Conservation (phyloP, 345 rosid genomes). For the Aurinia saxatilis region DNA sequence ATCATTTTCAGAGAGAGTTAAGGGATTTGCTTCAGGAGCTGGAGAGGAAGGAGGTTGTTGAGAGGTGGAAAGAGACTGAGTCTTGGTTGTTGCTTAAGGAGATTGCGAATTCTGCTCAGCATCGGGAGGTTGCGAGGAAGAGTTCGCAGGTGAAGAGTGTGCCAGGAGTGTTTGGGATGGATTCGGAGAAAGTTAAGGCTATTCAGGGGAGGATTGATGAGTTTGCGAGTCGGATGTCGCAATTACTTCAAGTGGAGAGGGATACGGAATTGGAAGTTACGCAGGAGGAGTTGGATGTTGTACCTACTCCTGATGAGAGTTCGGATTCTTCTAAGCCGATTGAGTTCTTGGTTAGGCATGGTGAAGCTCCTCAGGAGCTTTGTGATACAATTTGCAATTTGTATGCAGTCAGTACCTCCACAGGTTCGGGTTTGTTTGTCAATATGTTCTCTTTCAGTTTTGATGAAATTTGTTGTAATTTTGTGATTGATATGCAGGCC, state of each 20-base stretch:
- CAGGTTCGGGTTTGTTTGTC: conserved; percentile 41
- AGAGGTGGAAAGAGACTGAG: conserved; percentile 60
- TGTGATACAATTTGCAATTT: conserved; percentile 96
- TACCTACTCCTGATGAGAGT: conserved; percentile 71
- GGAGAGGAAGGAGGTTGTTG: conserved; percentile 39
- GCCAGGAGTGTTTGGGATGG: conserved; percentile 82
- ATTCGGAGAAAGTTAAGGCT: conserved; percentile 59
- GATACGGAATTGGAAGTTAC: conserved; percentile 93
- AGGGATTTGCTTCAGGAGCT: conserved; percentile 69
- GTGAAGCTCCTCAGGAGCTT: conserved; percentile 87
- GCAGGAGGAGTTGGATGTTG: conserved; percentile 86
- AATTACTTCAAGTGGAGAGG: conserved; percentile 77
- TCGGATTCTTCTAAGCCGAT: conserved; percentile 64
- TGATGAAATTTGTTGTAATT: neutral
- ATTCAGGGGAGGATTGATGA: conserved; percentile 76
- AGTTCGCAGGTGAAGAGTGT: conserved; percentile 49
- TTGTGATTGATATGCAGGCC: conserved; percentile 40
- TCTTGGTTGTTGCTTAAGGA: conserved; percentile 93
- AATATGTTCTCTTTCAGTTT: neutral
- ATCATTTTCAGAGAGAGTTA: conserved; percentile 91
- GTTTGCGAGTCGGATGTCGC: conserved; percentile 63
- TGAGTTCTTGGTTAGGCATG: conserved; percentile 95
- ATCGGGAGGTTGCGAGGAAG: conserved; percentile 74
- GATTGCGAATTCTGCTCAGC: conserved; percentile 93
- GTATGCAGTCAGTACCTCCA: conserved; percentile 74